Evolutionary conservation across 1,284 basidiomycete species (phyloP), one percentile per base, ranked within the genome.

Genomic region (Leccinum subrobustum): DNA sequence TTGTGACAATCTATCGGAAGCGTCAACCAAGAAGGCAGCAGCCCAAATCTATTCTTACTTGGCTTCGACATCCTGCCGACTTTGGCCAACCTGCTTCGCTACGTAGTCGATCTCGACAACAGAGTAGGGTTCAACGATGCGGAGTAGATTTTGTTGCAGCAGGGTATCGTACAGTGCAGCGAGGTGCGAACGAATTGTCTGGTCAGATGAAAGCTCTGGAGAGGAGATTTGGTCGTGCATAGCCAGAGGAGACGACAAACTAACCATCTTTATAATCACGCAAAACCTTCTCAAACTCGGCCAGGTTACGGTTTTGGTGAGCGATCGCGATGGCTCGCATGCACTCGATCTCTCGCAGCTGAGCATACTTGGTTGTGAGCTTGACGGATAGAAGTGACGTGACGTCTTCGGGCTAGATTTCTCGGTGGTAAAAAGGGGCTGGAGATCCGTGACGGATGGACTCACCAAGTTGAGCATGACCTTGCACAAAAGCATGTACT

Each of bases 401-500:
- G 1, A 98, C 93, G 68, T 99, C 96, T 71, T 98, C 95, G 0
- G 95, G 90, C 95, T 96, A 63, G 11, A 63, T 56, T n/a, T 27
- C 12, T 37, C 11, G 9, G 42, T 3, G 9, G 23, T 64, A 6
- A 59, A 54, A 16, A 42, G 1, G 8, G 3, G 12, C 3, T 12
- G 2, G 39, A 31, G 23, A 39, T 52, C 1, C 3, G n/a, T 3
- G 37, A 8, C 3, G 25, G 25, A 50, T 33, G 16, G 53, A 62
- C 89, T 65, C 63, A 95, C 94, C 68, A 96, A 75, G 70, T 95
- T 95, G 68, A 98, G 82, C 96, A 99, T 99, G 72, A 98, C 91
- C 76, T 98, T 98, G 78, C 96, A 98, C 53, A 98, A 78, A 12
- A 98, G 81, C 95, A 98, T 97, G 77, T 98, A 98, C 77, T 98